phyloP scores from a whole-genome alignment of 495 filamentous ascomycete species.

The Aspergillus panamensis region DNA sequence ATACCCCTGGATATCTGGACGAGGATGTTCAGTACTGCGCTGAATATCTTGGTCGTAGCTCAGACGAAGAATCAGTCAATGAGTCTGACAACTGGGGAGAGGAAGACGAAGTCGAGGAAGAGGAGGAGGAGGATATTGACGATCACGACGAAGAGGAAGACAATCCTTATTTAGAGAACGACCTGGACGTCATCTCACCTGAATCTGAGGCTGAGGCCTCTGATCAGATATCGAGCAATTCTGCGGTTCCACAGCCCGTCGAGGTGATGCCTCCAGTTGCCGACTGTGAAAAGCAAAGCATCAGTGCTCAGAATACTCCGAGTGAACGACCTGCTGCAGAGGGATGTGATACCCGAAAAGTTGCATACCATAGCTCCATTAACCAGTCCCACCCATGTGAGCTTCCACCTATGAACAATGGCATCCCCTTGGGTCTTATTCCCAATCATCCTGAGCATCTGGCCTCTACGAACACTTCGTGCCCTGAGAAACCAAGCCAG shows the following conservation, averaged over 20 bases:
- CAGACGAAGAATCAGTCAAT: constrained; percentile 3
- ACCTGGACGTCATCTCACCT: constrained; percentile 5
- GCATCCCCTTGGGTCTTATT: neutral
- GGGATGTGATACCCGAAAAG: neutral
- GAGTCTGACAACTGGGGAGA: constrained; percentile 14
- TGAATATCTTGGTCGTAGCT: constrained; percentile 3
- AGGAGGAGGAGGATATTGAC: constrained; percentile 11
- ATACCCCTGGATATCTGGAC: constrained; percentile 1
- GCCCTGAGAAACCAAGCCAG: neutral
- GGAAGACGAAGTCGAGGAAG: constrained; percentile 8
- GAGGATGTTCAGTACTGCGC: constrained; percentile 8
- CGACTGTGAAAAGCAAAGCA: neutral
- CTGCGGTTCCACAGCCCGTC: neutral
- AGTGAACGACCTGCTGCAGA: neutral
- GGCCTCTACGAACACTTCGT: neutral
- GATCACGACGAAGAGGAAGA: constrained; percentile 7
- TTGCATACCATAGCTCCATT: neutral
- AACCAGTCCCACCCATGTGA: neutral
- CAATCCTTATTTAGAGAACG: neutral
- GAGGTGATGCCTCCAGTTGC: neutral
- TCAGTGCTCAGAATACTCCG: neutral
- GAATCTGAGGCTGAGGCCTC: constrained; percentile 14
- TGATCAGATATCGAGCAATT: neutral
- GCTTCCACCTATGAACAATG: neutral
- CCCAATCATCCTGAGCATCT: neutral